phyloP scores from a whole-genome alignment of 208 protist genomes.

The Trypanosoma congolense region DNA sequence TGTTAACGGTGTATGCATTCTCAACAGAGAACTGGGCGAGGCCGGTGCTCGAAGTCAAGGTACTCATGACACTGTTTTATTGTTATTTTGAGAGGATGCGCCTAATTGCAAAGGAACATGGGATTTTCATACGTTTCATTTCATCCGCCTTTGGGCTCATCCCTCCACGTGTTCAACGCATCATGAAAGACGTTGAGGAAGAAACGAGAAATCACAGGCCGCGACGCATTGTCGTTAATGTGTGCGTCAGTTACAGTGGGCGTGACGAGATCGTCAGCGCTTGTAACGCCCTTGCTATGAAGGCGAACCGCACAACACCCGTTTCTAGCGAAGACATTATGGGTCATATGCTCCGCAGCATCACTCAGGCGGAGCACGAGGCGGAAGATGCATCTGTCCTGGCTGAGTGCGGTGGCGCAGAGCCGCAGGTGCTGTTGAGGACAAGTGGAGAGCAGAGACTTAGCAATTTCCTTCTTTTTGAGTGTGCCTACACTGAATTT shows the following conservation, averaged over 20 bases:
- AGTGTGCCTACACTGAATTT: slow-evolving; percentile 86
- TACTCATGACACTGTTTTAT: slow-evolving; percentile 79
- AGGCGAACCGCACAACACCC: slow-evolving; percentile 4
- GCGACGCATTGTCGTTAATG: slow-evolving; percentile 69
- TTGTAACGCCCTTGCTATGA: slow-evolving; percentile 43
- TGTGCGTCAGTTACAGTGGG: slow-evolving; percentile 88
- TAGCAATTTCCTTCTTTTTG: slow-evolving; percentile 86
- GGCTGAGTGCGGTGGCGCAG: slow-evolving; percentile 24
- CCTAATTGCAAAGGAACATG: slow-evolving; percentile 32
- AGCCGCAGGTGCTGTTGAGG: slow-evolving; percentile 81
- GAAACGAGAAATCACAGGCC: slow-evolving; percentile 44
- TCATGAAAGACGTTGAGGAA: slow-evolving; percentile 67
- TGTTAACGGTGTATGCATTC: slow-evolving; percentile 89
- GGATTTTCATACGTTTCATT: slow-evolving; percentile 87
- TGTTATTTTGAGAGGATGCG: slow-evolving; percentile 79
- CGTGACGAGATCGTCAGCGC: slow-evolving; percentile 62
- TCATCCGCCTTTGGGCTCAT: slow-evolving; percentile 50
- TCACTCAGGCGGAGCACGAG: slow-evolving; percentile 69
- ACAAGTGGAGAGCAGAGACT: slow-evolving; percentile 83
- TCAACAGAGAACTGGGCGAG: slow-evolving; percentile 89
- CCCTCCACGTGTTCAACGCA: slow-evolving; percentile 35
- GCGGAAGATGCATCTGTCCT: slow-evolving; percentile 33
- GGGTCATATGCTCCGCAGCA: slow-evolving; percentile 75
- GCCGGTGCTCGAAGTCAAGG: slow-evolving; percentile 60
- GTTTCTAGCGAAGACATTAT: slow-evolving; percentile 53